Conservation (phyloP, 306 rosid species). For the Vigna mungo region DNA sequence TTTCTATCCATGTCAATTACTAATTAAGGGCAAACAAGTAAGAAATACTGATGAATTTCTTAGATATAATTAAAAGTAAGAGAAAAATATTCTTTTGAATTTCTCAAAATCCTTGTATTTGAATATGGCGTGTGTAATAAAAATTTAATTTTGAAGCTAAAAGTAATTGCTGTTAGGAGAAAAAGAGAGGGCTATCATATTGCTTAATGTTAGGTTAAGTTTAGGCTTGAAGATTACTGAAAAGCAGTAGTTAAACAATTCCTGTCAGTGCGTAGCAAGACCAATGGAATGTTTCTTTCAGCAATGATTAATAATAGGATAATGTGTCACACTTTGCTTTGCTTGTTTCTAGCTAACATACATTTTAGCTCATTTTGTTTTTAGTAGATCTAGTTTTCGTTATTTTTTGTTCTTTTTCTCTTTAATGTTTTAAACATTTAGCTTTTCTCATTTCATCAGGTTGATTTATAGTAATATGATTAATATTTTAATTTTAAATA, state of each 20-base stretch:
- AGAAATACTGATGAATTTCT: no score
- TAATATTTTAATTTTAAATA: no score
- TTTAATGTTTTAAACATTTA: no score
- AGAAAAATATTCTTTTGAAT: no score
- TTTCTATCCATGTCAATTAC: no score
- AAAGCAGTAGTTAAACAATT: conserved; percentile 45
- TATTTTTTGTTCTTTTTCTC: no score
- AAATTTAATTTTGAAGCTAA: neutral
- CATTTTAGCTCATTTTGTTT: no score
- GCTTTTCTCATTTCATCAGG: no score
- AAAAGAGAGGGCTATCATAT: conserved; percentile 31
- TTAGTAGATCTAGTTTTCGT: no score
- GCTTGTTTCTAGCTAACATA: neutral
- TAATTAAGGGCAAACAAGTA: no score
- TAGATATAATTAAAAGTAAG: no score
- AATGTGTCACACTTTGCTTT: conserved; percentile 13
- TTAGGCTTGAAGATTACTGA: conserved; percentile 54
- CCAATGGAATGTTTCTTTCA: conserved; percentile 21
- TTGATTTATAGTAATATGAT: no score
- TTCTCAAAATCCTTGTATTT: neutral
- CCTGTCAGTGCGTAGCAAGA: conserved; percentile 26
- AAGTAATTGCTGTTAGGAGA: conserved; percentile 34
- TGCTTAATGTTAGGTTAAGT: conserved; percentile 48
- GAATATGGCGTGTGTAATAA: conserved; percentile 15
- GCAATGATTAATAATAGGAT: conserved; percentile 13